Conservation (phyloP, 1,284 basidiomycete species). For the Limonomyces culmigenus region DNA sequence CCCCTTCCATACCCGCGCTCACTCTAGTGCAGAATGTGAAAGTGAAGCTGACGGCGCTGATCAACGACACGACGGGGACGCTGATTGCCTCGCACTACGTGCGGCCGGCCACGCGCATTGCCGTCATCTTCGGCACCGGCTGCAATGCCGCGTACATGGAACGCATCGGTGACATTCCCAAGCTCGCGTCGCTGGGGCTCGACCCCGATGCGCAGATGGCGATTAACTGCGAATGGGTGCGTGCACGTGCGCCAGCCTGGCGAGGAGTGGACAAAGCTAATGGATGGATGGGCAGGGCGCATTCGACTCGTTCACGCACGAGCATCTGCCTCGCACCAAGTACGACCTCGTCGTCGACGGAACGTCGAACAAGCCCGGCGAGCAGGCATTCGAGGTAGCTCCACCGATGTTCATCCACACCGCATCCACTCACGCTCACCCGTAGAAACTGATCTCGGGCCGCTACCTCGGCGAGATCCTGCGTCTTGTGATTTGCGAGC, state of each 20-base stretch:
- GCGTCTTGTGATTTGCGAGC: constrained; percentile 84
- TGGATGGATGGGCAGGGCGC: constrained; percentile 48
- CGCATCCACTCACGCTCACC: not conserved
- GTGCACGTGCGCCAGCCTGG: constrained; percentile 16
- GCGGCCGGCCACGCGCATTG: constrained; percentile 79
- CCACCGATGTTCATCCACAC: not conserved
- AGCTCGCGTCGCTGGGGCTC: constrained; percentile 66
- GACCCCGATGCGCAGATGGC: constrained; percentile 67
- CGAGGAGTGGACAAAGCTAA: not conserved
- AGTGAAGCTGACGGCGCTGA: constrained; percentile 68
- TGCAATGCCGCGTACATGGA: constrained; percentile 99
- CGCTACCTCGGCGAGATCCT: constrained; percentile 95
- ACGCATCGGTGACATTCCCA: constrained; percentile 56
- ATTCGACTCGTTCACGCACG: constrained; percentile 92
- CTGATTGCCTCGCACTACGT: constrained; percentile 96
- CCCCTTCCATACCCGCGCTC: not conserved
- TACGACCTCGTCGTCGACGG: constrained; percentile 92
- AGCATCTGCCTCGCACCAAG: constrained; percentile 87
- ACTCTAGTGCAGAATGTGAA: constrained; percentile 36
- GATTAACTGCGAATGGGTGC: constrained; percentile 92
- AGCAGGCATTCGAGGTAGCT: constrained; percentile 73
- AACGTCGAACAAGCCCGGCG: constrained; percentile 88
- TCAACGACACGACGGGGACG: constrained; percentile 96
- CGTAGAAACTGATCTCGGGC: constrained; percentile 93
- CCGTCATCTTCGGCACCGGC: constrained; percentile 94